Base-by-base conservation (phyloP, 495 filamentous ascomycete genomes). In the Cetradonia linearis region DNA sequence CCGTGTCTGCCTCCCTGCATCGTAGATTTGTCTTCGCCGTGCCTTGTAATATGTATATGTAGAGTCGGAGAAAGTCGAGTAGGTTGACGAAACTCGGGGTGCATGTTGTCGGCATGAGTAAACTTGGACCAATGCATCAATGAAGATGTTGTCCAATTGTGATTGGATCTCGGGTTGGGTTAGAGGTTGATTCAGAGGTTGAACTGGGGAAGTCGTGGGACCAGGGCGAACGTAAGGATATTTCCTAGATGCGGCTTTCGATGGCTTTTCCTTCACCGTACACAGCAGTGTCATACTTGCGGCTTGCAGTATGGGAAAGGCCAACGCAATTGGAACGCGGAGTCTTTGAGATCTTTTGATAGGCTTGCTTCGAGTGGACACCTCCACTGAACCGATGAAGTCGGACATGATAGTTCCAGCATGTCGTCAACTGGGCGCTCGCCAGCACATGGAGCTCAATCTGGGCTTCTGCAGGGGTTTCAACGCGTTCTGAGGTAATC, bases 371-470 rank as follows among this genome's bases (percentile, higher is more conserved):
- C 77, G 71, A 69, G 75, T 73, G 67, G 78, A 76, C 72, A 75
- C 74, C 66, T 76, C 74, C 70, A 73, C 73, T 70, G 72, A 73
- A 71, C 73, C 74, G 74, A 72, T 74, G 74, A 78, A 70, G 71
- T 75, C 70, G 81, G 81, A 81, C 83, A 87, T 86, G 81, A 78
- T 78, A 76, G 64, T 71, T 67, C 74, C 72, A 71, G 75, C 84
- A 87, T 87, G 59, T 73, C 85, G 79, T 74, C 72, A 78, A 73
- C 61, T 36, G 14, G 30, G 28, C 34, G 44, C 31, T 10, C 8
- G 36, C 54, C 13, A 42, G 54, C 20, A 56, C 38, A 54, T 54
- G 20, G n/a, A 34, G 9, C 31, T 23, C 9, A 20, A 25, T n/a
- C 20, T 8, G 20, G 16, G 31, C 6, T 53, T 6, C n/a, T 31